Conservation (phyloP, 129 eudicot genomes). For the Tanacetum coccineum region DNA sequence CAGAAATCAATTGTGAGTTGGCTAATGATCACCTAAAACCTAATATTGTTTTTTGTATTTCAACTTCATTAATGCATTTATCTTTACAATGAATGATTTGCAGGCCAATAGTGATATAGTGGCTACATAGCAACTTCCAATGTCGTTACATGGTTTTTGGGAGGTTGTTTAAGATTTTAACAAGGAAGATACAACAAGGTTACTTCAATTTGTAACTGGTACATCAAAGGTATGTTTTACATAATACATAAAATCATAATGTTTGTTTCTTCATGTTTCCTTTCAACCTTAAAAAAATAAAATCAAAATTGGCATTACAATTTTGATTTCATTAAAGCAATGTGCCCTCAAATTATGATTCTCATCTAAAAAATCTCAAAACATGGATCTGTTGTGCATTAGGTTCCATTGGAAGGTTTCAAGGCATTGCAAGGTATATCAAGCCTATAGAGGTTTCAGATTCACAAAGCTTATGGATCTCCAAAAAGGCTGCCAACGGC, state of each 20-base stretch:
- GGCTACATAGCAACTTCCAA: conserved; percentile 52
- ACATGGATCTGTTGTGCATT: too few relatives aligned
- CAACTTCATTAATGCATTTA: conserved; percentile 10
- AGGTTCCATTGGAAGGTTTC: too few relatives aligned
- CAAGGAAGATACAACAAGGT: conserved; percentile 76
- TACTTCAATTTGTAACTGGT: conserved; percentile 73
- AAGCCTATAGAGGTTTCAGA: conserved; percentile 24
- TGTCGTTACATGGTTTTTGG: conserved; percentile 83
- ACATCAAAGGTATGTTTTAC: conserved; percentile 50
- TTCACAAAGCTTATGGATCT: conserved; percentile 2
- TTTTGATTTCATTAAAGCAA: too few relatives aligned
- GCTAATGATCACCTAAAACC: background rate
- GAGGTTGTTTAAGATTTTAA: conserved; percentile 57
- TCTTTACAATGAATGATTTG: conserved; percentile 58
- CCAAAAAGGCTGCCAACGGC: conserved; percentile 5
- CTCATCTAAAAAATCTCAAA: background rate
- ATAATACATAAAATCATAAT: too few relatives aligned
- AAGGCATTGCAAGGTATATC: too few relatives aligned
- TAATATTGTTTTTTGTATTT: too few relatives aligned
- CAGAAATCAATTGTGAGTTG: conserved; percentile 66
- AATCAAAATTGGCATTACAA: too few relatives aligned
- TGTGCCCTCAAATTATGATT: too few relatives aligned
- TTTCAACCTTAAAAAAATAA: too few relatives aligned
- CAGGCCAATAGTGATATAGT: conserved; percentile 62
- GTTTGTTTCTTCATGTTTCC: too few relatives aligned